Base-by-base conservation (phyloP, 225 moss, liverwort and hornwort species). In the Neckera pumila region DNA sequence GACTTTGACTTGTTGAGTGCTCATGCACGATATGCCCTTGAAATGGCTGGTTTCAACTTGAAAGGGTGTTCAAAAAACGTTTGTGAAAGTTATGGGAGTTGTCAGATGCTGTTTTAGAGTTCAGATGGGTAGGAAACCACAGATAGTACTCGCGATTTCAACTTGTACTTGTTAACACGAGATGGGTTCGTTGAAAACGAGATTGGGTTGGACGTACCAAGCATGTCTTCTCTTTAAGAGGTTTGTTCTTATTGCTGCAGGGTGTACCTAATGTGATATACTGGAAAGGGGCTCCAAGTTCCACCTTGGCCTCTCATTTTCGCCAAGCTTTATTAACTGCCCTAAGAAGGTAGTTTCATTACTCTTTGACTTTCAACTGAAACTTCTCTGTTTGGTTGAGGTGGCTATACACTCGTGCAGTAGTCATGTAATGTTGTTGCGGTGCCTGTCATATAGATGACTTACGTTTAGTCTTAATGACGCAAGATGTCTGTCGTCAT, bases 191-290 rank as follows among this genome's bases (percentile, higher is more conserved):
- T 81, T 40, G 53, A 70, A 25, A 76, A 47, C 38, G 60, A 76
- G 80, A 30, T 51, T 81, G 70, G 70, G 62, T 43, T 17, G 79
- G 67, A 80, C 9, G 20, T 74, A 63, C 43, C 85, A 45, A 83
- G 60, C 84, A 45, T 83, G 65, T 86, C 43, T 51, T 88, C 26
- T 85, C 25, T 43, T 43, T 51, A 75, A 89, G 62, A 84, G 88
- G 19, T 78, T 86, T 61, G 80, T 82, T n/a, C 34, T 79, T 83
- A 17, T 86, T 87, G 23, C 70, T 89, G 90, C 98, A 98, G 98
- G 98, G 97, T 83, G 92, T 96, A 85, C 92, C 94, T 86, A 94
- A 98, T 89, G 97, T 98, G 64, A 95, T 98, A 63, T 96, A 87
- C 76, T 98, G 96, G 96, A 98, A 95, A 91, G 92, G 95, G 82